These are phyloP conservation scores for Parastagonospora avenae DNA, from an alignment of 2,329 filamentous ascomycete genomes.

Conservation along the genomic window DNA sequence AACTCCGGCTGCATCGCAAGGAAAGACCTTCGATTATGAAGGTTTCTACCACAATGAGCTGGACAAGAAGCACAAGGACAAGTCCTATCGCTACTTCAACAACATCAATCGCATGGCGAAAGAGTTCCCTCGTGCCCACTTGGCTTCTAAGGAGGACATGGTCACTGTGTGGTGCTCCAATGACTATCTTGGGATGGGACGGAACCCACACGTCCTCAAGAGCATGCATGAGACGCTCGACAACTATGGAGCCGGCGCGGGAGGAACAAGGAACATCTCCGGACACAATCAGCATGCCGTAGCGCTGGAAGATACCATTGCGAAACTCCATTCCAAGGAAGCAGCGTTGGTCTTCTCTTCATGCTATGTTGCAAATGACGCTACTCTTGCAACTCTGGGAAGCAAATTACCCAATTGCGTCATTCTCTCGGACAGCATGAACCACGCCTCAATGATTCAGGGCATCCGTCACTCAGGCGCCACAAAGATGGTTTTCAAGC, in stretches of 20 bases:
- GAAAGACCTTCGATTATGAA: slow-evolving; percentile 83
- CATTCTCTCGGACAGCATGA: slow-evolving; percentile 95
- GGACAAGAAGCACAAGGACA: slow-evolving; percentile 99
- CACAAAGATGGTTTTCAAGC: slow-evolving; percentile 97
- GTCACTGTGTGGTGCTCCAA: slow-evolving; percentile 99
- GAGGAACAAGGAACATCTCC: slow-evolving; percentile 96
- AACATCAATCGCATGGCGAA: slow-evolving; percentile 98
- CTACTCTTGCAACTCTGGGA: slow-evolving; percentile 92
- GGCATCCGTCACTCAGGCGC: slow-evolving; percentile 97
- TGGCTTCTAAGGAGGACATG: slow-evolving; percentile 77
- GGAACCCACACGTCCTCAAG: slow-evolving; percentile 83
- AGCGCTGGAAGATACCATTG: slow-evolving; percentile 77
- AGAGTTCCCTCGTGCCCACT: slow-evolving; percentile 94
- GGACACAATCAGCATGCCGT: slow-evolving; percentile 97
- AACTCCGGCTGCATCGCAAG: slow-evolving; percentile 54
- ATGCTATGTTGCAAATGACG: slow-evolving; percentile 98
- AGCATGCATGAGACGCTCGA: slow-evolving; percentile 95
- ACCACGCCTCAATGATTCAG: slow-evolving; percentile 99
- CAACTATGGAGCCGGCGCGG: slow-evolving; percentile 91
- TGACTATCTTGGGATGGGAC: slow-evolving; percentile 97
- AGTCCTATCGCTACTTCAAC: slow-evolving; percentile 99
- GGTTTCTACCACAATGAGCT: slow-evolving; percentile 85
- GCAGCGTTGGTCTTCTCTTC: slow-evolving; percentile 93
- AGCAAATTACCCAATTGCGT: slow-evolving; percentile 97
- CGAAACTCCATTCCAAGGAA: slow-evolving; percentile 90